A percentile compares a stretch with the other conserved stretches of the same genome.
These are phyloP conservation scores for Hymenoscyphus albidus DNA, from an alignment of 2,329 filamentous ascomycete genomes.

Conservation along the genomic window DNA sequence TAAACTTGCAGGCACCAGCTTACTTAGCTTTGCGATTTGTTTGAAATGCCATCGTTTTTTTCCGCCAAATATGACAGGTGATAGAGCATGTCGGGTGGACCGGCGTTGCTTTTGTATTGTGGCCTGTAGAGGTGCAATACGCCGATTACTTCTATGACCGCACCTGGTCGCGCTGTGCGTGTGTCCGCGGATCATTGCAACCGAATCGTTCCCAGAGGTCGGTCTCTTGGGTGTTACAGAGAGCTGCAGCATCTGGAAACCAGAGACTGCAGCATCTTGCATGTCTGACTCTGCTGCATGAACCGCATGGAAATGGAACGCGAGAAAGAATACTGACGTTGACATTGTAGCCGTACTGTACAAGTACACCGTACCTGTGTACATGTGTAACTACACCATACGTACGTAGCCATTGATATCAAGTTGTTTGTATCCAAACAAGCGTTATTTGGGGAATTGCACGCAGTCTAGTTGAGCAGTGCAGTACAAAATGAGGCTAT, in stretches of 20 bases:
- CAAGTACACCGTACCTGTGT: background rate
- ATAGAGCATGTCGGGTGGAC: background rate
- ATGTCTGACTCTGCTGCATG: constrained; percentile 4
- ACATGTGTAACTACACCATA: background rate
- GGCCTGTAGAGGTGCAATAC: background rate
- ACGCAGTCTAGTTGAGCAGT: background rate
- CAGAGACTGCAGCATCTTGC: constrained; percentile 4
- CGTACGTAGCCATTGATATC: background rate
- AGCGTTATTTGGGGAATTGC: background rate
- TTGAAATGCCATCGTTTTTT: background rate
- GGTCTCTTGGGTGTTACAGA: constrained; percentile 6
- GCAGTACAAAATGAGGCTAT: constrained; percentile 1
- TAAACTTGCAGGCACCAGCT: background rate
- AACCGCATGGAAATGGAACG: constrained; percentile 4
- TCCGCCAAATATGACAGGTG: background rate
- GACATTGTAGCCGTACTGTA: background rate
- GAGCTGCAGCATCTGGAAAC: constrained; percentile 4
- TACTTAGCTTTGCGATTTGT: background rate
- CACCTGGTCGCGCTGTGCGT: background rate
- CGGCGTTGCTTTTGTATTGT: constrained; percentile 2
- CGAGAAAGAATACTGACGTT: background rate
- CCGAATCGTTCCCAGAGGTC: constrained; percentile 1
- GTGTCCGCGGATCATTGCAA: background rate
- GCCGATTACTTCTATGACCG: background rate
- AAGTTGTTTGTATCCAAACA: constrained; percentile 3